Conservation (phyloP, 805 yeast genomes). For the Ogataea angusta region DNA sequence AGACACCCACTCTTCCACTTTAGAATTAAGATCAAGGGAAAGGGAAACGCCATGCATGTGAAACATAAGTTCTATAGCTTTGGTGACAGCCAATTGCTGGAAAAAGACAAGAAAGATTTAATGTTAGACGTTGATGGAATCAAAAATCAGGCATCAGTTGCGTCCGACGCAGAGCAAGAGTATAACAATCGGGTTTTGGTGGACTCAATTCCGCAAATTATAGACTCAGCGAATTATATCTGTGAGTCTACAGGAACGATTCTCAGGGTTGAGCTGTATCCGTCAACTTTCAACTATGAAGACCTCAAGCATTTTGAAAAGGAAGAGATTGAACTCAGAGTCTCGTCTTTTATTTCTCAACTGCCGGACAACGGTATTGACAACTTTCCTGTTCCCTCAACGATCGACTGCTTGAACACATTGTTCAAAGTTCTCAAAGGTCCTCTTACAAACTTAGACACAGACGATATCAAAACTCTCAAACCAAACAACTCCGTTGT, state of each 20-base stretch:
- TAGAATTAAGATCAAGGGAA: slow-evolving; percentile 27
- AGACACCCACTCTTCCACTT: slow-evolving; percentile 27
- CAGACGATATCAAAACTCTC: slow-evolving; percentile 53
- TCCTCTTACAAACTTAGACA: slow-evolving; percentile 48
- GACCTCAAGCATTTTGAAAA: slow-evolving; percentile 48
- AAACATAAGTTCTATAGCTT: slow-evolving; percentile 30
- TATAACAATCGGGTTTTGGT: slow-evolving; percentile 14
- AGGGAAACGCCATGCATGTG: slow-evolving; percentile 8
- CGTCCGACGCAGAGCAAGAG: slow-evolving; percentile 7
- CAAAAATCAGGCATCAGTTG: not conserved
- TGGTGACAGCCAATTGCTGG: slow-evolving; percentile 25
- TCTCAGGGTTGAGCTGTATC: slow-evolving; percentile 52
- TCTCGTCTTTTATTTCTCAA: slow-evolving; percentile 34
- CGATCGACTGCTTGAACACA: slow-evolving; percentile 57
- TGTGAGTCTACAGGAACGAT: slow-evolving; percentile 43
- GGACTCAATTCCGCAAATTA: slow-evolving; percentile 33
- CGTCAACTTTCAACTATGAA: slow-evolving; percentile 45
- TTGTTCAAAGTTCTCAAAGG: slow-evolving; percentile 63
- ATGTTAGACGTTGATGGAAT: slow-evolving; percentile 13
- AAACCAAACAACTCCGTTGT: slow-evolving; percentile 43
- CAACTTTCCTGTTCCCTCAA: slow-evolving; percentile 41
- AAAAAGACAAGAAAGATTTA: slow-evolving; percentile 25
- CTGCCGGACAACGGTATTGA: slow-evolving; percentile 8
- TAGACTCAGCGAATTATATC: slow-evolving; percentile 47
- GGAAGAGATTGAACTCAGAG: slow-evolving; percentile 51